Conservation (phyloP, 352 stramenopile species). For the Pythium sukuiense region DNA sequence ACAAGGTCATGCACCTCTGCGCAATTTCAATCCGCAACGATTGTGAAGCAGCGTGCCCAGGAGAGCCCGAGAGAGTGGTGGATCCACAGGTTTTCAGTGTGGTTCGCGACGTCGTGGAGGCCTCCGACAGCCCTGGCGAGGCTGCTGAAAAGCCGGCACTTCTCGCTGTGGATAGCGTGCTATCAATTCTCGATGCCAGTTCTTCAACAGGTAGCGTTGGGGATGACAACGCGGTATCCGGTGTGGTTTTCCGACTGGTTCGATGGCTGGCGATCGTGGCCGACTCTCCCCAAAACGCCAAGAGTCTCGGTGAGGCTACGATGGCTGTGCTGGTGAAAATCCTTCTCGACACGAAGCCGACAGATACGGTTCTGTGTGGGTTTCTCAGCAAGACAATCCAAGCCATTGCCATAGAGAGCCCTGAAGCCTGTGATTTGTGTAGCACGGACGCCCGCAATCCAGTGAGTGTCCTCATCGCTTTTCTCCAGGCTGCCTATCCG, state of each 20-base stretch:
- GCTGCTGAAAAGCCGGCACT: conserved; percentile 30
- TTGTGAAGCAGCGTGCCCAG: background rate
- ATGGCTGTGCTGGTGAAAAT: conserved; percentile 40
- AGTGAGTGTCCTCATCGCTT: conserved; percentile 29
- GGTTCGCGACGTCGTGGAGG: background rate
- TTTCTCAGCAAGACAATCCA: conserved; percentile 50
- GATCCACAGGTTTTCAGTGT: conserved; percentile 31
- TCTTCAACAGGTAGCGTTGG: background rate
- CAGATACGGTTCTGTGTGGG: conserved; percentile 37
- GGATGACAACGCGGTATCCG: conserved; percentile 7
- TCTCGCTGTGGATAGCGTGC: conserved; percentile 35
- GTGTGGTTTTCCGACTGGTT: conserved; percentile 43
- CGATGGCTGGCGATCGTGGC: conserved; percentile 55
- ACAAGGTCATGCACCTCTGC: conserved; percentile 66
- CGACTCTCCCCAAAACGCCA: conserved; percentile 39
- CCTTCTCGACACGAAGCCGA: conserved; percentile 25
- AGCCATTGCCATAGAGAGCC: conserved; percentile 36
- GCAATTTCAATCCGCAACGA: background rate
- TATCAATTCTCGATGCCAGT: conserved; percentile 37
- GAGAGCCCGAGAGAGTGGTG: background rate
- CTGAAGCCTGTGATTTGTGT: conserved; percentile 42
- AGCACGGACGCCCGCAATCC: conserved; percentile 34
- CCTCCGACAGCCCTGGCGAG: background rate
- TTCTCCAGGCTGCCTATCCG: conserved; percentile 30
- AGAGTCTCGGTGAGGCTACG: conserved; percentile 37